Percentiles rank a stretch among this genome's conserved stretches.
phyloP scores from a whole-genome alignment of 257 asterid species.

The Oldenlandia corymbosa region DNA sequence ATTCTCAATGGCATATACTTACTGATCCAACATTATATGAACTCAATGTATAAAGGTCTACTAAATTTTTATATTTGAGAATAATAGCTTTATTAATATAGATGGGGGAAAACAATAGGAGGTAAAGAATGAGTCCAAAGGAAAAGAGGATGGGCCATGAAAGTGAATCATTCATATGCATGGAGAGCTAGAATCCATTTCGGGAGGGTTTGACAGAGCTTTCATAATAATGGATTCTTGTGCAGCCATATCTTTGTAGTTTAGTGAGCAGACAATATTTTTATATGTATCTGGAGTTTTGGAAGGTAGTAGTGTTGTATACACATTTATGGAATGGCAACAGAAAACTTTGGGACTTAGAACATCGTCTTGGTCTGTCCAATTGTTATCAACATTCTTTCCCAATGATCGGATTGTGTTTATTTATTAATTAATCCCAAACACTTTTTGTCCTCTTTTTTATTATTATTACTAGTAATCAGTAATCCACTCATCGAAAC shows the following conservation, averaged over 20 bases:
- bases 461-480: too few relatives aligned
- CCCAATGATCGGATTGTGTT: slow-evolving; percentile 22
- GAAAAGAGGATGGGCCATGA: slow-evolving; percentile 30
- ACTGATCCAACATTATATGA: too few relatives aligned
- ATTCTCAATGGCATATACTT: too few relatives aligned
- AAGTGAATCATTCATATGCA: slow-evolving; percentile 36
- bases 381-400: slow-evolving; percentile 60
- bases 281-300: slow-evolving; percentile 35
- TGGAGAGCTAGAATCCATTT: slow-evolving; percentile 39
- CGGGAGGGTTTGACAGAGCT: slow-evolving; percentile 32
- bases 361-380: slow-evolving; percentile 42
- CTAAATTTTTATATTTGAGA: too few relatives aligned
- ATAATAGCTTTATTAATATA: too few relatives aligned
- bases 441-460: too few relatives aligned
- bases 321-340: slow-evolving; percentile 17
- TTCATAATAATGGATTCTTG: slow-evolving; percentile 37
- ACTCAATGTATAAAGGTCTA: too few relatives aligned
- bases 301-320: slow-evolving; percentile 29
- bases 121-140: slow-evolving; percentile 3
- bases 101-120: too few relatives aligned
- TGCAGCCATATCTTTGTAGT: slow-evolving; percentile 27
- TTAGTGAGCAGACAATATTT: slow-evolving; percentile 19
- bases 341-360: slow-evolving; percentile 20
- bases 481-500: too few relatives aligned
- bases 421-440: too few relatives aligned